These are phyloP conservation scores for Torulaspora delbrueckii DNA, from an alignment of 805 yeast species.

Conservation along the genomic window DNA sequence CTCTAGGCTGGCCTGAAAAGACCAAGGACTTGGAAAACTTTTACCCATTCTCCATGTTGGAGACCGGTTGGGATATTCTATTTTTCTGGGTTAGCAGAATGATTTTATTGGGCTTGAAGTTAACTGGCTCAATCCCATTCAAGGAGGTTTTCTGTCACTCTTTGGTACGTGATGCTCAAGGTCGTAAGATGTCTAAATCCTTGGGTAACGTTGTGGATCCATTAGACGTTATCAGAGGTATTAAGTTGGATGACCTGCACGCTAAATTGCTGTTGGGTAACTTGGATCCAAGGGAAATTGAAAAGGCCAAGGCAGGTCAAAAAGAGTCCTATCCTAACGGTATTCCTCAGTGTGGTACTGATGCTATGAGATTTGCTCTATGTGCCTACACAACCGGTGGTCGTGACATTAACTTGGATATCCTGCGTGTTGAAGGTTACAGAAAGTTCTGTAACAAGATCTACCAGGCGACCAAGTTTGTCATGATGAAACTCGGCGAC, in stretches of 20 bases:
- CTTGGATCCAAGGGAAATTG: constrained; percentile 82
- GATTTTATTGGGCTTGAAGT: constrained; percentile 85
- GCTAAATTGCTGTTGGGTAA: constrained; percentile 75
- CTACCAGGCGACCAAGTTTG: constrained; percentile 97
- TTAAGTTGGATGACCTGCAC: constrained; percentile 71
- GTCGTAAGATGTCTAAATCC: constrained; percentile 98
- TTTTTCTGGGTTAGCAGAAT: constrained; percentile 99
- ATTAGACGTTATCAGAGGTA: constrained; percentile 87
- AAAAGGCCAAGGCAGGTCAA: constrained; percentile 85
- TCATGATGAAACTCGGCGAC: constrained; percentile 83
- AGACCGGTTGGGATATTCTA: constrained; percentile 98
- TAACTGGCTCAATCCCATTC: constrained; percentile 90
- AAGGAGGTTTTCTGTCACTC: constrained; percentile 97
- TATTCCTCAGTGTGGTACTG: constrained; percentile 99
- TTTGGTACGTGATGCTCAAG: constrained; percentile 97
- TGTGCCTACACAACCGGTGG: constrained; percentile 99
- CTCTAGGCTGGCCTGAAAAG: constrained; percentile 91
- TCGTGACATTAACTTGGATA: constrained; percentile 94
- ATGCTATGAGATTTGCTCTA: constrained; percentile 94
- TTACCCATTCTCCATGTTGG: constrained; percentile 89
- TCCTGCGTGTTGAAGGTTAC: constrained; percentile 96
- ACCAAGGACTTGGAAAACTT: constrained; percentile 69
- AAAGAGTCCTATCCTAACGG: constrained; percentile 88
- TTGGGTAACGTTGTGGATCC: constrained; percentile 97
- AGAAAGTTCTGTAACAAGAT: constrained; percentile 99